Base-by-base conservation (phyloP, 2,329 filamentous ascomycete genomes). In the Ophiosphaerella herpotricha region DNA sequence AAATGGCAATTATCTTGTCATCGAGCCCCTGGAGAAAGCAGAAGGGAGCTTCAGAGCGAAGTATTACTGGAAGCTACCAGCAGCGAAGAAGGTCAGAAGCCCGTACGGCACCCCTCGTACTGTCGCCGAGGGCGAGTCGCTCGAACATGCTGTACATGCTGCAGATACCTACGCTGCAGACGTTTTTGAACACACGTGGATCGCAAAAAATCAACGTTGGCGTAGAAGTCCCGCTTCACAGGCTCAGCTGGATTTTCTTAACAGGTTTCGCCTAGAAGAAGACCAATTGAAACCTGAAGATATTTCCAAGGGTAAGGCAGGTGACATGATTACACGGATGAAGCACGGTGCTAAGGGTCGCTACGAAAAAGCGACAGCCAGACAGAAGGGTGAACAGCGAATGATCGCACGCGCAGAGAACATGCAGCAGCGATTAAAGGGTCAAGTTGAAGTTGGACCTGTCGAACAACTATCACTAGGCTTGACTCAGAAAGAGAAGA, bases 281-380 rank as follows among this genome's bases (percentile, higher is more conserved):
- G 76, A 85, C 24, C 76, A 81, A 45, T 66, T 91, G 43, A 80
- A 75, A 1, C 60, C 74, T 0, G 74, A 75, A 0, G 80, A 85
- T 24, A 63, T 96, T 50, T 91, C 83, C 12, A 94, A 92, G 66
- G 93, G 93, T 7, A 85, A 85, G 67, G 92, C 91, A 4, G 82
- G 82, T 4, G 92, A 97, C 69, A 92, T 96, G 88, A 96, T 97
- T 57, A 95, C 90, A 7, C 95, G 96, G 73, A 68, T 96, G 54
- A 93, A 88, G 71, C 89, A 94, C 68, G 93, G 93, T 0, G 90
- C 89, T 1, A 79, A 83, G 78, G 71, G 89, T 74, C 55, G 84
- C 75, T 75, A 61, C 31, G 61, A 67, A 40, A 77, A 71, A 63
- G 71, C 68, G 18, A 70, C 64, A 26, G 66, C 63, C 2, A 67